phyloP scores from a whole-genome alignment of 2,329 filamentous ascomycete species.

The Botryotinia narcissicola region DNA sequence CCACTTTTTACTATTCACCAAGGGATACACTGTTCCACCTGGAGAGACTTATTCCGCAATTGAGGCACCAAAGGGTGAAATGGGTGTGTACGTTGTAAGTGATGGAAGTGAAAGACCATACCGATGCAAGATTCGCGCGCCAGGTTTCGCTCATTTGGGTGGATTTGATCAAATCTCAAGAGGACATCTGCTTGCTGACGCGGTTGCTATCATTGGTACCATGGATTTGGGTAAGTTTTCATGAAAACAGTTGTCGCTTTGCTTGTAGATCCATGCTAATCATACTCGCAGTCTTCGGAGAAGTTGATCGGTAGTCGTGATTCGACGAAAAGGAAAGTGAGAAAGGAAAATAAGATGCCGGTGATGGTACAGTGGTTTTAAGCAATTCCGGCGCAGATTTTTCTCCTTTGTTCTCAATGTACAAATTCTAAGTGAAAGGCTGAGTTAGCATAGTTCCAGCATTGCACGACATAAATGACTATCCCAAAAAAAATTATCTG shows the following conservation, averaged over 20 bases:
- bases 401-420: constrained; percentile 29
- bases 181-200: constrained; percentile 92
- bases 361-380: constrained; percentile 5
- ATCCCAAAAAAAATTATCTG: background rate
- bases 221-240: constrained; percentile 74
- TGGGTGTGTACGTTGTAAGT: constrained; percentile 95
- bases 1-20: constrained; percentile 98
- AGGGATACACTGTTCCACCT: constrained; percentile 94
- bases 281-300: constrained; percentile 38
- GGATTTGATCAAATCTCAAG: constrained; percentile 92
- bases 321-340: constrained; percentile 22
- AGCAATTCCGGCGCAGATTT: constrained; percentile 20
- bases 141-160: constrained; percentile 90
- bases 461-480: constrained; percentile 9
- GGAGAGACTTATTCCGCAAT: constrained; percentile 98
- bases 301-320: constrained; percentile 50
- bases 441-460: constrained; percentile 16
- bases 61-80: constrained; percentile 99
- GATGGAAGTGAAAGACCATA: constrained; percentile 96
- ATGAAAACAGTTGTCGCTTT: constrained; percentile 18
- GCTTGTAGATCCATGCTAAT: constrained; percentile 27
- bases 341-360: constrained; percentile 28
- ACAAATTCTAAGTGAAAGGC: constrained; percentile 26
- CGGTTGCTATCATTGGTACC: constrained; percentile 89
- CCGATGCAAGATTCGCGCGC: constrained; percentile 94